Evolutionary conservation across 73 alveolate genomes (phyloP), one percentile per base, ranked within the genome.

Genomic region (Paramecium octaurelia): DNA sequence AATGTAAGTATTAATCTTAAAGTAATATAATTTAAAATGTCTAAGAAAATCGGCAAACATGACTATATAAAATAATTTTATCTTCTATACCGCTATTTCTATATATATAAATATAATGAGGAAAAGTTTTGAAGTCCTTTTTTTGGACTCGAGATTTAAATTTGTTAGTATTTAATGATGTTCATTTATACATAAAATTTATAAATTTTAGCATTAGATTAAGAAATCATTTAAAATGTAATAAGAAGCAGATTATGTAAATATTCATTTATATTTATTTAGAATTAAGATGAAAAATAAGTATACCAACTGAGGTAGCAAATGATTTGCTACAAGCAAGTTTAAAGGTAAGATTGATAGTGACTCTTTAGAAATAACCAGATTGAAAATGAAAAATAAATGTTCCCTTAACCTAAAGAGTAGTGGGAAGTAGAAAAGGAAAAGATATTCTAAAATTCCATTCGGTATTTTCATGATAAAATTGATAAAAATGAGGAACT

Each of bases 401-500:
- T 31, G 3, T 88, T 68, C 16, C 83, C 84, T 20, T 48, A 64
- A 3, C 20, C 93, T 3, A 59, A 68, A 42, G 93, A 88, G 23
- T 60, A 68, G 58, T 36, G 70, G 77, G 93, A 88, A 21, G 23
- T 24, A 2, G 93, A 88, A 58, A 27, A 35, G n/a, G 90, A 68
- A 64, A 31, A 60, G 21, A 34, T 88, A 35, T 44, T 88, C 58
- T 35, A 59, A 42, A 75, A 80, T n/a, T 68, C 89, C 20, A n/a
- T 88, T 23, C 89, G 89, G 8, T 88, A 64, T 40, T 88, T 57
- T 35, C 42, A 69, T 64, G 89, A 88, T 29, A 68, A 80, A 69
- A 68, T 88, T 9, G 93, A 88, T 23, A 88, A 88, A 68, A 88
- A 87, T 24, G 93, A 87, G 12, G 93, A 87, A 38, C 42, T 87